Evolutionary conservation across 495 filamentous ascomycete genomes (phyloP), one percentile per base, ranked within the genome.

Genomic region (Annulohypoxylon stygium): DNA sequence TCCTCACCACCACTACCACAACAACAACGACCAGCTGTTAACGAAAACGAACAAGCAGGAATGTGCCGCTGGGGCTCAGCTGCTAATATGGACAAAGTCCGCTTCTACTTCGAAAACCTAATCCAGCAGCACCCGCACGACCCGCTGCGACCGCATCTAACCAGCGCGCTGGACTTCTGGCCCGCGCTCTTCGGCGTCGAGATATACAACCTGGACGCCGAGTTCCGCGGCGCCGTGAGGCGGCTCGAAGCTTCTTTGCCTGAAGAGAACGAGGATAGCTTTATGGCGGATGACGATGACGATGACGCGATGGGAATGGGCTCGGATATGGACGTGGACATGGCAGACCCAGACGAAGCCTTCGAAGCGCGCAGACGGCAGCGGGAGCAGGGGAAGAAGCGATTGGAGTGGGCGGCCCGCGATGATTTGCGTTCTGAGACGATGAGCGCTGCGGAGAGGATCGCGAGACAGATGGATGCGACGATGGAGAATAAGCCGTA

Each of bases 401-500:
- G 23, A n/a, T 58, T 14, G 26, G 53, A 20, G 25, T 39, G 51
- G 54, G 65, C 61, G 48, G 70, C 63, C 14, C 55, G 47, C 43
- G 75, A 77, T 48, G 70, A 61, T 34, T 45, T 84, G 1, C 73
- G 81, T 12, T 6, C 55, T 0, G 71, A 54, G 25, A 76, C 81
- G 9, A 71, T 80, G 41, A 68, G 9, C 1, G 75, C 65, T 12
- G 80, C 83, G 60, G 61, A 50, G 51, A 85, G 87, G 30, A 85
- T 97, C 62, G 86, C 88, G 36, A 76, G 81, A 0, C 84, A 88
- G 7, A 88, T 97, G 81, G 90, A 93, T 75, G 81, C 86, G 34
- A 70, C 91, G 7, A 82, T 94, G 73, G 82, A 84, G 37, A 88
- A 87, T 25, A 84, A 86, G 34, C 92, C 93, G 0, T 94, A 89